Evolutionary conservation across 768 basidiomycete species (phyloP), one percentile per base, ranked within the genome.

Genomic region (Piloderma croceum): DNA sequence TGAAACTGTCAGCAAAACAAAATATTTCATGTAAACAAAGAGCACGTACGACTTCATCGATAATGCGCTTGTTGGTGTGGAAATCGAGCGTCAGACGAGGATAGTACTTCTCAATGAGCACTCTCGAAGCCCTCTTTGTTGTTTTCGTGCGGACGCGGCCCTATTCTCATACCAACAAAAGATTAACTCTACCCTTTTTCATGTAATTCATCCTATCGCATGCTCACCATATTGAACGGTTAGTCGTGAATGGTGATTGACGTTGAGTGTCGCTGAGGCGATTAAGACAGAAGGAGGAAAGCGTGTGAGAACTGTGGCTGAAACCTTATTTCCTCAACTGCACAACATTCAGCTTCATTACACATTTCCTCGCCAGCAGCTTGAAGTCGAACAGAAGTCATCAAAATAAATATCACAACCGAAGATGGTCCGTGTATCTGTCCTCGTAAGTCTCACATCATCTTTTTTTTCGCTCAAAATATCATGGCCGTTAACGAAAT

Each of bases 41-140:
- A 21, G 7, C 24, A 76, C 79, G 64, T 59, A 91, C 90, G 59
- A 90, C 89, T 86, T 91, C 89, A 85, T 90, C 89, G 68, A 94
- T 90, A 67, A 94, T 90, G 52, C 92, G 84, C 73, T 97, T 97
- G 84, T 97, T 97, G 64, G 92, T 96, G 81, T 97, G 92, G 70
- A 98, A 98, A 66, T 98, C 94, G 65, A 97, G 87, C 52, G 94
- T 98, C 56, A 99, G 82, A 61, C 94, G 90, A 54, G 94, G 94
- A 76, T 99, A 99, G 81, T 97, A 99, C 80, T 97, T 97, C 80
- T 99, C 96, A 61, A 99, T 98, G 69, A 98, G 79, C 57, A 93
- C 90, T 49, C 96, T 84, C 51, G 93, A 97, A 60, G 96, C 94
- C 73, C 93, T 89, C 79, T 99, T 99, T 63, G 93, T 94, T 51